Conservation (phyloP, 73 alveolate species). For the Tetrahymena malaccensis region DNA sequence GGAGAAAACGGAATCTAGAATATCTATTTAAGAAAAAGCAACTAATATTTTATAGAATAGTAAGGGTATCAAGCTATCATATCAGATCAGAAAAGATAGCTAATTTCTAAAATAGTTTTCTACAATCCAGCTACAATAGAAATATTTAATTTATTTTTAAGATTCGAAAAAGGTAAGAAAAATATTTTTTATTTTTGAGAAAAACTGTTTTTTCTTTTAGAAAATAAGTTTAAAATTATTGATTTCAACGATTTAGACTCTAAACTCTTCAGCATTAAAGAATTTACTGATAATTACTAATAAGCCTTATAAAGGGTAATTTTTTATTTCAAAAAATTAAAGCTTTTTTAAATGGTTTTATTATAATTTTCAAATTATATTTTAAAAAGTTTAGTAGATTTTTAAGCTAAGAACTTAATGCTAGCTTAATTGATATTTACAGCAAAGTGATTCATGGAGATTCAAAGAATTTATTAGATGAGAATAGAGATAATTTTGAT, state of each 20-base stretch:
- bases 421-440: background rate
- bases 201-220: background rate
- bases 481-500: background rate
- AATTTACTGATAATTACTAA: background rate
- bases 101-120: background rate
- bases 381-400: background rate
- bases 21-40: background rate
- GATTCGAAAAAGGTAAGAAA: background rate
- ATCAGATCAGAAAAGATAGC: background rate
- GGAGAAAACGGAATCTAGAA: background rate
- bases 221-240: background rate
- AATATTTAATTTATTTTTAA: background rate
- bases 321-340: too few species aligned
- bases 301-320: background rate
- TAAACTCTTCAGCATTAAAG: background rate
- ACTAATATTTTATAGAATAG: background rate
- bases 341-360: background rate
- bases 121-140: background rate
- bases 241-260: background rate
- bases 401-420: background rate
- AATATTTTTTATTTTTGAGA: background rate
- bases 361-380: background rate
- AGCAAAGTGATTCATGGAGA: background rate
- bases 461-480: background rate
- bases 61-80: background rate